Percentiles rank a stretch among this genome's conserved stretches.
These are phyloP conservation scores for Neurospora sp. DNA, from an alignment of 495 filamentous ascomycete genomes.

Conservation along the genomic window DNA sequence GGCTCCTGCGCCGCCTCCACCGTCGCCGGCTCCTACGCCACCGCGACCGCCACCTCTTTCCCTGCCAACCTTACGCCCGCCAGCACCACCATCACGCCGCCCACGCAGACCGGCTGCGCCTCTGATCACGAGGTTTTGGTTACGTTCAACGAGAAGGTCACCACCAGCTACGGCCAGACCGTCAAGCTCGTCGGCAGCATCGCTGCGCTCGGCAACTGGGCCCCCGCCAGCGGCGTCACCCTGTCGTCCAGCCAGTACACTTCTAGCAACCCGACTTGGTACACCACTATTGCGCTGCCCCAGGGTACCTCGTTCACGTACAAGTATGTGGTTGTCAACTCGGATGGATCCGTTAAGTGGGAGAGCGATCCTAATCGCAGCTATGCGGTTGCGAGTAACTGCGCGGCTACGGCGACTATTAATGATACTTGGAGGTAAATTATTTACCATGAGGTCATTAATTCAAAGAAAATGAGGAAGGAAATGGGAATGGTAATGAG, in stretches of 20 bases:
- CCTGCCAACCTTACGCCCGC: slow-evolving; percentile 42
- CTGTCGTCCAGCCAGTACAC: slow-evolving; percentile 48
- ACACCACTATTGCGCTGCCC: slow-evolving; percentile 37
- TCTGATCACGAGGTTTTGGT: slow-evolving; percentile 41
- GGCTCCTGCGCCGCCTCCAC: slow-evolving; percentile 41
- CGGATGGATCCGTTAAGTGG: slow-evolving; percentile 48
- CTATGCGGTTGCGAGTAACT: slow-evolving; percentile 44
- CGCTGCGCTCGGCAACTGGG: slow-evolving; percentile 47
- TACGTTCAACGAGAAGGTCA: slow-evolving; percentile 48
- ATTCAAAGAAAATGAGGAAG: background rate
- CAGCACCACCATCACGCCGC: slow-evolving; percentile 25
- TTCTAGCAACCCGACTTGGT: slow-evolving; percentile 48
- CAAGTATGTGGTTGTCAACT: slow-evolving; percentile 55
- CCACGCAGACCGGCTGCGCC: slow-evolving; percentile 30
- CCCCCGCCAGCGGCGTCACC: slow-evolving; percentile 36
- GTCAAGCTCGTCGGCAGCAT: slow-evolving; percentile 51
- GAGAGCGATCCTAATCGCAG: slow-evolving; percentile 54
- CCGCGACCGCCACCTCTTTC: slow-evolving; percentile 45
- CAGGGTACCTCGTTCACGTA: slow-evolving; percentile 50
- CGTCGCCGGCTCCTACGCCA: slow-evolving; percentile 48
- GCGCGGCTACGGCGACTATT: slow-evolving; percentile 28
- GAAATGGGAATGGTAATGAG: background rate
- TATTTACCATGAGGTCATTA: background rate
- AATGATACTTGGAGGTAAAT: slow-evolving; percentile 29
- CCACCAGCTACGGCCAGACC: slow-evolving; percentile 47